phyloP scores from a whole-genome alignment of 1,139 yeast species.

The Diutina sp. region DNA sequence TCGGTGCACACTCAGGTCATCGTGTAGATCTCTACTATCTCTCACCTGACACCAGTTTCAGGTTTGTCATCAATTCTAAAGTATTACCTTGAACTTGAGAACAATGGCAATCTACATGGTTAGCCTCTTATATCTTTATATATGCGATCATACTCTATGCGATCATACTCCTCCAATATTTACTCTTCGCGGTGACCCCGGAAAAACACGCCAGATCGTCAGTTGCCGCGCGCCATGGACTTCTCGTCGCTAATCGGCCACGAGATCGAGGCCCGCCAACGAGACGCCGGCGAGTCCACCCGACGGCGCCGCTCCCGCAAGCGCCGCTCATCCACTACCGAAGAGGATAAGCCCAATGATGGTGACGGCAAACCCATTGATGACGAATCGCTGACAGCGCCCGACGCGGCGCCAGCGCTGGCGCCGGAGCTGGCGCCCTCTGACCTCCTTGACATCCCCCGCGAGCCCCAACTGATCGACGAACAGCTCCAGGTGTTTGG shows the following conservation, averaged over 20 bases:
- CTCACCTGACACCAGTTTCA: no score
- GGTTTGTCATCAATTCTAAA: no score
- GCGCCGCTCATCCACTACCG: constrained; percentile 3
- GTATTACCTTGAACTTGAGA: no score
- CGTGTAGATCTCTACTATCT: no score
- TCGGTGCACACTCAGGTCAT: no score
- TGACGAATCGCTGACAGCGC: background rate
- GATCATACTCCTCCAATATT: no score
- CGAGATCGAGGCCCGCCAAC: constrained; percentile 17
- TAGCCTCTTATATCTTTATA: no score
- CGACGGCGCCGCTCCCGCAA: no score
- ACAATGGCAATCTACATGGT: no score
- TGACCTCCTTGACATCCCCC: constrained; percentile 3
- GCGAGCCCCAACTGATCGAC: constrained; percentile 8
- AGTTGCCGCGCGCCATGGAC: constrained; percentile 11
- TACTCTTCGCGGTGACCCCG: no score
- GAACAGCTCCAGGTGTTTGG: constrained; percentile 12
- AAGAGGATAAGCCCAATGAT: constrained; percentile 3
- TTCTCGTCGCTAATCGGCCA: constrained; percentile 20
- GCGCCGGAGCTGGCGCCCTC: constrained; percentile 2
- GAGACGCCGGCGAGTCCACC: constrained; percentile 3
- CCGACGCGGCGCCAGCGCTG: background rate
- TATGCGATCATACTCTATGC: no score
- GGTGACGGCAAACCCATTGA: no score
- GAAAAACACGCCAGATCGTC: background rate